These are phyloP conservation scores for Alloascoidea africana DNA, from an alignment of 805 yeast species.

Conservation along the genomic window DNA sequence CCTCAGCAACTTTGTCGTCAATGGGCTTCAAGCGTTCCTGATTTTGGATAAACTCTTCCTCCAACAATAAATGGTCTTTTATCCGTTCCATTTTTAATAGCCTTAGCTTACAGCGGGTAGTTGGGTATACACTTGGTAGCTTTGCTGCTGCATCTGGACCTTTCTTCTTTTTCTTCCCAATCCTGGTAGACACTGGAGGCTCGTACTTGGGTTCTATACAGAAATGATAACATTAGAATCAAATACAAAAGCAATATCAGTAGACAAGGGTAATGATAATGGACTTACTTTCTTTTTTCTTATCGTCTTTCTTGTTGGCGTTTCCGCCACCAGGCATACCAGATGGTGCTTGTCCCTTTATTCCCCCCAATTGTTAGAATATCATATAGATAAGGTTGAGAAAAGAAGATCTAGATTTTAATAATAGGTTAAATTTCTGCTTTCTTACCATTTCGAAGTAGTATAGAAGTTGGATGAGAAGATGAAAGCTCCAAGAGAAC, in stretches of 20 bases:
- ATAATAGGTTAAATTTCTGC: too few relatives aligned
- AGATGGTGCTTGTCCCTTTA: constrained; percentile 3
- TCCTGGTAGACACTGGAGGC: constrained; percentile 92
- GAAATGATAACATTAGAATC: neutral
- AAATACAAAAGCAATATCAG: neutral
- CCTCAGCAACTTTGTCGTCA: constrained; percentile 93
- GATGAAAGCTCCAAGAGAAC: too few relatives aligned
- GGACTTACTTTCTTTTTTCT: constrained; percentile 17
- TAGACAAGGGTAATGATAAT: neutral
- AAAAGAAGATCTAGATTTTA: too few relatives aligned
- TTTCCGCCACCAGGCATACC: constrained; percentile 2
- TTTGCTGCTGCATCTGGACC: constrained; percentile 76
- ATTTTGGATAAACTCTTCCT: constrained; percentile 90
- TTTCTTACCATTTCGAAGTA: too few relatives aligned
- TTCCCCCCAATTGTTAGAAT: too few relatives aligned
- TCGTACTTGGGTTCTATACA: constrained; percentile 84
- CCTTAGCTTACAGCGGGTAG: constrained; percentile 86
- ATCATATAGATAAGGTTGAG: too few relatives aligned
- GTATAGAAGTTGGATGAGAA: too few relatives aligned
- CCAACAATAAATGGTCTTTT: constrained; percentile 87
- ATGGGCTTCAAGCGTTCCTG: constrained; percentile 93
- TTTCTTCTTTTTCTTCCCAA: constrained; percentile 78
- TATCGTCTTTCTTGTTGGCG: constrained; percentile 1
- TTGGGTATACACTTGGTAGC: constrained; percentile 80
- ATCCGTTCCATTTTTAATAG: constrained; percentile 87